Conservation (phyloP, 2,329 filamentous ascomycete species). For the Xylariales sp. region DNA sequence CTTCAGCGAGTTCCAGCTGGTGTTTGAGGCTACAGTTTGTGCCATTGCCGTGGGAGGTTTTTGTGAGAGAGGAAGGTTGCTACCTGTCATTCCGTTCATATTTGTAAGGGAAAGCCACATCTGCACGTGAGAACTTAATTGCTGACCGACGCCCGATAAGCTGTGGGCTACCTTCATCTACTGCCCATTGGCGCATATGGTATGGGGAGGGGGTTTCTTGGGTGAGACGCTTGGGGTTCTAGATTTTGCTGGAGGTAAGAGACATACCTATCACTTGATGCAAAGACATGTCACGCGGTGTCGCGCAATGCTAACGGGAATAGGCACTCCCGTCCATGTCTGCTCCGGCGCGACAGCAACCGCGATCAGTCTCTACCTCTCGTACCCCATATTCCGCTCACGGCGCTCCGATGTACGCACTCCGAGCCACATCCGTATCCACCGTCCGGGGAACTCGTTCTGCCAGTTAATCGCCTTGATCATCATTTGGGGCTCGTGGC, state of each 20-base stretch:
- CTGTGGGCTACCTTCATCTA: constrained; percentile 46
- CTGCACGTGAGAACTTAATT: too few relatives aligned
- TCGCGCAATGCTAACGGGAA: too few relatives aligned
- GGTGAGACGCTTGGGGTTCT: constrained; percentile 37
- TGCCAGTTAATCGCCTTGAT: constrained; percentile 42
- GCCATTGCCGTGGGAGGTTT: constrained; percentile 44
- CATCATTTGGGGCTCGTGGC: constrained; percentile 47
- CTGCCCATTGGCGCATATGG: constrained; percentile 42
- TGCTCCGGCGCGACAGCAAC: constrained; percentile 37
- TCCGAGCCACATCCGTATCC: constrained; percentile 22
- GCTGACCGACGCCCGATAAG: constrained; percentile 16
- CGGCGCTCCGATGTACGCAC: constrained; percentile 36
- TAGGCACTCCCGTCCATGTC: constrained; percentile 36
- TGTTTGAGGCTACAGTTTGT: constrained; percentile 45
- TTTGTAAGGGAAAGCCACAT: constrained; percentile 22
- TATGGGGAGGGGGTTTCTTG: constrained; percentile 39
- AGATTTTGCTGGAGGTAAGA: constrained; percentile 36
- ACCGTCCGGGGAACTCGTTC: constrained; percentile 20
- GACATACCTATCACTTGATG: too few relatives aligned
- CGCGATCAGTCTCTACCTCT: constrained; percentile 42
- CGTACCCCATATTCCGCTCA: constrained; percentile 43
- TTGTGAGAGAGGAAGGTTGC: constrained; percentile 40
- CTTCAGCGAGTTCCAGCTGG: constrained; percentile 47
- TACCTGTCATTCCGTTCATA: constrained; percentile 43
- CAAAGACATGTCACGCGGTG: too few relatives aligned